A percentile compares a stretch with the other conserved stretches of the same genome.
phyloP scores from a whole-genome alignment of 108 stramenopile genomes.

The Skeletonema tropicum region DNA sequence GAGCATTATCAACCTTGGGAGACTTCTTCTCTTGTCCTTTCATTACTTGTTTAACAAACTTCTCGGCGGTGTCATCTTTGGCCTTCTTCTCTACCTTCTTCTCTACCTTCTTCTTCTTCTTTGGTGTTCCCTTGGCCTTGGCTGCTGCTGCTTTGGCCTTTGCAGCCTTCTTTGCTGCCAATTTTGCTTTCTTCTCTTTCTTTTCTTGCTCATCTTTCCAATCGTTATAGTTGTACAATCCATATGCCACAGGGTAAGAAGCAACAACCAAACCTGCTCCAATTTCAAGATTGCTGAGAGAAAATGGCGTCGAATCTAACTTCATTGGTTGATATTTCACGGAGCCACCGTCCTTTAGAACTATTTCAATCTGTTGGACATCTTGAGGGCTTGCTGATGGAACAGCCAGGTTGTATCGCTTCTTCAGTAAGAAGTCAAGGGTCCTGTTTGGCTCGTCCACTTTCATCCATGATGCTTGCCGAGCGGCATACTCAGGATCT shows the following conservation, averaged over 20 bases:
- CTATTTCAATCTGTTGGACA: not conserved
- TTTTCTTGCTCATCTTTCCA: slow-evolving; percentile 37
- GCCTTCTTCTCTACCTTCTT: slow-evolving; percentile 1
- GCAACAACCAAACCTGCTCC: slow-evolving; percentile 18
- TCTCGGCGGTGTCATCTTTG: not conserved
- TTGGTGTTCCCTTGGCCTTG: not conserved
- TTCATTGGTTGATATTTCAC: slow-evolving; percentile 6
- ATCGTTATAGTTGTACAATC: slow-evolving; percentile 36
- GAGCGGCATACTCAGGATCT: slow-evolving; percentile 22
- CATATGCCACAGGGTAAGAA: slow-evolving; percentile 44
- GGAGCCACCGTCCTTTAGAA: slow-evolving; percentile 1
- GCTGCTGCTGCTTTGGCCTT: slow-evolving; percentile 9
- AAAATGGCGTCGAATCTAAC: slow-evolving; percentile 17
- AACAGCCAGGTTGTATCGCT: slow-evolving; percentile 22
- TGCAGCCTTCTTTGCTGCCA: slow-evolving; percentile 35
- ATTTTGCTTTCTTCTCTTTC: slow-evolving; percentile 21
- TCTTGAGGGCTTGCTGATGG: not conserved
- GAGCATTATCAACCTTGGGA: not conserved
- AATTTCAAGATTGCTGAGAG: slow-evolving; percentile 36
- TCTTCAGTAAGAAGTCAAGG: slow-evolving; percentile 40
- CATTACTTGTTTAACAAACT: slow-evolving; percentile 2
- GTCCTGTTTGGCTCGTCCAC: slow-evolving; percentile 33
- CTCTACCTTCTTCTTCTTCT: slow-evolving; percentile 8
- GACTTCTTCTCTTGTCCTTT: slow-evolving; percentile 7
- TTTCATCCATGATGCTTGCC: slow-evolving; percentile 44